Conservation (phyloP, 371 early-diverging fungal species). For the Mortierella sp. region DNA sequence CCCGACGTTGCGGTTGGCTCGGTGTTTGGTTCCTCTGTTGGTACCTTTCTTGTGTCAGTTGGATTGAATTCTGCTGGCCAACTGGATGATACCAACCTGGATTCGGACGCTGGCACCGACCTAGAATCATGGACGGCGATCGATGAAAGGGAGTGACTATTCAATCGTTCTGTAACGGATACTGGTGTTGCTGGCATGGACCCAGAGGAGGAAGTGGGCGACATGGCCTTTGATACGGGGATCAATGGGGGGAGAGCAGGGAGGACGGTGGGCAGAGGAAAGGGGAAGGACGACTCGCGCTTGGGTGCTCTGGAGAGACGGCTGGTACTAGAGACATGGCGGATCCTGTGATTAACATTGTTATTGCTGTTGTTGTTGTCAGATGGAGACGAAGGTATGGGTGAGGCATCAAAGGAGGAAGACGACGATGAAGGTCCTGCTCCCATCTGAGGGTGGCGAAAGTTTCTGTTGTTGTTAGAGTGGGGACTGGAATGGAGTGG, state of each 20-base stretch:
- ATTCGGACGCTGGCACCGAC: neutral
- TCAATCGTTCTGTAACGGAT: neutral
- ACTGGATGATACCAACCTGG: neutral
- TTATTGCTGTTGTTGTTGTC: neutral
- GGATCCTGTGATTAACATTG: neutral
- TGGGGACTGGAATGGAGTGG: neutral
- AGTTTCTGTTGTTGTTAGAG: neutral
- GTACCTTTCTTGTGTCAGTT: conserved; percentile 2
- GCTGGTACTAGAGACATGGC: neutral
- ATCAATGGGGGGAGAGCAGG: conserved; percentile 33
- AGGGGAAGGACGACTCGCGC: conserved; percentile 23
- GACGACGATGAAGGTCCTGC: neutral
- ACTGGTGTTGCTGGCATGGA: neutral
- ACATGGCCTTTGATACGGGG: conserved; percentile 6
- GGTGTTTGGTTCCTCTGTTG: neutral
- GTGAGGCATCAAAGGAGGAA: neutral
- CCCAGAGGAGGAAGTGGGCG: neutral
- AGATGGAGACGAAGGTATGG: neutral
- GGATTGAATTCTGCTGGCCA: neutral
- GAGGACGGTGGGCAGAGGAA: conserved; percentile 13
- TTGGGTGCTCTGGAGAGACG: conserved; percentile 18
- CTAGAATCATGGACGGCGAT: neutral
- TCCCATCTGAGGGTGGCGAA: neutral
- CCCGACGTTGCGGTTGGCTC: neutral
- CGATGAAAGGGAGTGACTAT: neutral